Percentiles rank a stretch among this genome's conserved stretches.
Conservation (phyloP, 768 basidiomycete genomes). For the Cystobasidium onofrii region DNA sequence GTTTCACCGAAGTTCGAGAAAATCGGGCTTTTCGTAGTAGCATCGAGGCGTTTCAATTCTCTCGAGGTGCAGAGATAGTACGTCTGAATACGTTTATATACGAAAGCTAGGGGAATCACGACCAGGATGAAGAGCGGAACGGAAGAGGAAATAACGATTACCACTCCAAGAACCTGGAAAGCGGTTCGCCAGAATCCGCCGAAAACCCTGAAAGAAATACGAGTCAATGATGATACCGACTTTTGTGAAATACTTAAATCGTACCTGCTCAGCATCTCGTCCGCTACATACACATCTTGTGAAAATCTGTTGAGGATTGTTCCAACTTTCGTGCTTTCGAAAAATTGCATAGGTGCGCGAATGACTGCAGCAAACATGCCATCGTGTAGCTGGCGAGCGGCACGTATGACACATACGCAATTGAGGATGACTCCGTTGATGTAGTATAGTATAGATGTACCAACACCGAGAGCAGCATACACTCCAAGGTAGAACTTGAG, state of each 20-base stretch:
- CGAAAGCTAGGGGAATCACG: slow-evolving; percentile 72
- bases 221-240: neutral
- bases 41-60: slow-evolving; percentile 78
- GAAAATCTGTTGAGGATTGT: slow-evolving; percentile 85
- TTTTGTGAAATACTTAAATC: neutral
- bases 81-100: slow-evolving; percentile 73
- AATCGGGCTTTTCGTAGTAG: slow-evolving; percentile 80
- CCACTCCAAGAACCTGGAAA: slow-evolving; percentile 39
- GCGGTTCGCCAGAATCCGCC: slow-evolving; percentile 59
- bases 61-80: slow-evolving; percentile 82
- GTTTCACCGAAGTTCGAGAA: slow-evolving; percentile 56
- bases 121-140: slow-evolving; percentile 57
- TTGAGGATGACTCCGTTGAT: slow-evolving; percentile 41
- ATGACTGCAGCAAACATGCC: slow-evolving; percentile 54
- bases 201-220: slow-evolving; percentile 51
- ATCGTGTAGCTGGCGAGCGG: slow-evolving; percentile 37
- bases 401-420: slow-evolving; percentile 39
- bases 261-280: slow-evolving; percentile 63
- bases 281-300: slow-evolving; percentile 61
- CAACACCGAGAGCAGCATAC: slow-evolving; percentile 24
- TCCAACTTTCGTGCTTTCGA: slow-evolving; percentile 79
- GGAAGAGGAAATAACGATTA: slow-evolving; percentile 43
- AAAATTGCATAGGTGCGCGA: slow-evolving; percentile 61
- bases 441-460: slow-evolving; percentile 33
- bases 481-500: slow-evolving; percentile 36